phyloP scores from a whole-genome alignment of 2,329 filamentous ascomycete species.

The Cytospora mali region DNA sequence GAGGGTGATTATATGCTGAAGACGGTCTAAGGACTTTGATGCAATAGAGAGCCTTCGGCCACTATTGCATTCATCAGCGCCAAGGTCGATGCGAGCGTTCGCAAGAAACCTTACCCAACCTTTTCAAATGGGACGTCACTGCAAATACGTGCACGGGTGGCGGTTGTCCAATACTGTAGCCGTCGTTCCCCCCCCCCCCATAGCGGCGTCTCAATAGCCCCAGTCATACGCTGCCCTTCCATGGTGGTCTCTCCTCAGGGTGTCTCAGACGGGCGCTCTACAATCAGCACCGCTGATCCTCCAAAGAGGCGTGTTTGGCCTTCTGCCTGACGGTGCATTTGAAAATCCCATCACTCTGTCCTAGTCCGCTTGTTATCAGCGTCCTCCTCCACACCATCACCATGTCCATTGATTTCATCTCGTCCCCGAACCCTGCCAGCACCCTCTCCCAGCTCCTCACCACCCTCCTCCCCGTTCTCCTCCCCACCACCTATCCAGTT shows the following conservation, averaged over 20 bases:
- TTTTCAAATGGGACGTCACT: not conserved
- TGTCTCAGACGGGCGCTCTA: no score
- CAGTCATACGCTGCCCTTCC: not conserved
- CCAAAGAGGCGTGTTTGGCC: not conserved
- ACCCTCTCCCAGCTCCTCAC: slow-evolving; percentile 63
- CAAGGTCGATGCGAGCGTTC: not conserved
- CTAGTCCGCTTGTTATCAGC: slow-evolving; percentile 53
- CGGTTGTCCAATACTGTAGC: not conserved
- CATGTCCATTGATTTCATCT: slow-evolving; percentile 54
- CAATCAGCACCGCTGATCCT: not conserved
- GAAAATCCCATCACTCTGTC: slow-evolving; percentile 41
- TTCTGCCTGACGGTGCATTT: not conserved
- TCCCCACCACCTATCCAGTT: slow-evolving; percentile 65
- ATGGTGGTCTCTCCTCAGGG: not conserved
- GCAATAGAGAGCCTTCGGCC: not conserved
- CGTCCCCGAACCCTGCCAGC: slow-evolving; percentile 59
- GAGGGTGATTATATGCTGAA: no score
- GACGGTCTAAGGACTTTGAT: not conserved
- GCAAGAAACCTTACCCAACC: not conserved
- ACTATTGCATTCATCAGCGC: not conserved
- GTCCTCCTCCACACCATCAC: slow-evolving; percentile 42
- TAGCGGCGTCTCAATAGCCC: not conserved
- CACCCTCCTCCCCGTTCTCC: slow-evolving; percentile 42
- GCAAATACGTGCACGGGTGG: not conserved
- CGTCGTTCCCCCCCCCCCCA: not conserved